phyloP scores from a whole-genome alignment of 345 rosid genomes.

The Lumnitzera littorea region DNA sequence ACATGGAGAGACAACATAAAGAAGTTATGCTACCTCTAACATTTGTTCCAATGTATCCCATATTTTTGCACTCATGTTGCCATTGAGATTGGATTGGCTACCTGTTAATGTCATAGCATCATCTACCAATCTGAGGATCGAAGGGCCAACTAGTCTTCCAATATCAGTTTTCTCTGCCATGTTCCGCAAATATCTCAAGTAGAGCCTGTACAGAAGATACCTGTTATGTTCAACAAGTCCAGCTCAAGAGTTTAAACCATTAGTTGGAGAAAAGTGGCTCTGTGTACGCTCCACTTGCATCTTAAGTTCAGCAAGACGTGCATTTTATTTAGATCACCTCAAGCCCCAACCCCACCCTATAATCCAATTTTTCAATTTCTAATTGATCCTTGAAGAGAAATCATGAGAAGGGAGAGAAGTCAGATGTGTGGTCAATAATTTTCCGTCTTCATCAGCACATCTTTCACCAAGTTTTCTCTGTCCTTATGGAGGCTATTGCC shows the following conservation, averaged over 20 bases:
- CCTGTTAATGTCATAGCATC: conserved; percentile 57
- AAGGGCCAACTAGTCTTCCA: conserved; percentile 81
- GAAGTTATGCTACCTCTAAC: conserved; percentile 46
- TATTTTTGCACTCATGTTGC: conserved; percentile 48
- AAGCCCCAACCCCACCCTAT: no score
- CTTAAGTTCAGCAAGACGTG: no score
- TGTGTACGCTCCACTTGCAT: no score
- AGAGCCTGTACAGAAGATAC: conserved; percentile 36
- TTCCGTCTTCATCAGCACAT: no score
- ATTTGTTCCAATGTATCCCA: conserved; percentile 64
- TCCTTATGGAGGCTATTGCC: no score
- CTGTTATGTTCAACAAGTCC: background rate
- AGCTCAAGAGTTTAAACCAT: background rate
- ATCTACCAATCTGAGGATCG: conserved; percentile 61
- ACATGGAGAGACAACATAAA: background rate
- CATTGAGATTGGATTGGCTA: conserved; percentile 36
- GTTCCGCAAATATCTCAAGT: conserved; percentile 67
- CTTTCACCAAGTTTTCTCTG: no score
- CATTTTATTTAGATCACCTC: no score
- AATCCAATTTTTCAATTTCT: no score
- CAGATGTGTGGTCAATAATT: no score
- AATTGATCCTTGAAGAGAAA: no score
- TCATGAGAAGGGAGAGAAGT: no score
- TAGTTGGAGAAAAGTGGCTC: no score
- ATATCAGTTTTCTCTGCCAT: conserved; percentile 83